Percentiles rank a stretch among this genome's conserved stretches.
Evolutionary conservation across 2,329 filamentous ascomycete genomes (phyloP).

Genomic region (Corniculantispora saksenae): DNA sequence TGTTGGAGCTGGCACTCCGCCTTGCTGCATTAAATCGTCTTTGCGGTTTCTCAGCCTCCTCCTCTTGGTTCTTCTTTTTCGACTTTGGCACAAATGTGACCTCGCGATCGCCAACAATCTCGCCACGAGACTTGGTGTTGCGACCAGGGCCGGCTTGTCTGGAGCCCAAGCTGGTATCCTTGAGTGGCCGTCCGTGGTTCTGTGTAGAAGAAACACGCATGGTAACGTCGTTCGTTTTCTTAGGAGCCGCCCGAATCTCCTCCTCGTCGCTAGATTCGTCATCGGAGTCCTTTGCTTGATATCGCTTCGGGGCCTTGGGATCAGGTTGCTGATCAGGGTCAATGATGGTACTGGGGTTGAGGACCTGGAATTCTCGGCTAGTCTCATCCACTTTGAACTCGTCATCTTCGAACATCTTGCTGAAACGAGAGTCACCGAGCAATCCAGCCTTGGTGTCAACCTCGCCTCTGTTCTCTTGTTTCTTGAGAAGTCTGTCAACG

Average conservation of each 20-base stretch:
- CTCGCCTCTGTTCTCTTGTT: slow-evolving; percentile 60
- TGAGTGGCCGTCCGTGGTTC: slow-evolving; percentile 56
- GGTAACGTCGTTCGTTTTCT: slow-evolving; percentile 42
- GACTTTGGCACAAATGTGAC: slow-evolving; percentile 71
- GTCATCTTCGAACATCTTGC: slow-evolving; percentile 84
- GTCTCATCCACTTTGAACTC: slow-evolving; percentile 91
- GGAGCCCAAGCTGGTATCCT: slow-evolving; percentile 59
- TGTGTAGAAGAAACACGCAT: slow-evolving; percentile 73
- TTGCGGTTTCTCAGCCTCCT: slow-evolving; percentile 33
- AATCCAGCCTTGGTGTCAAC: slow-evolving; percentile 64
- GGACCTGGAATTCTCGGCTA: slow-evolving; percentile 79
- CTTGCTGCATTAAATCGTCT: slow-evolving; percentile 46
- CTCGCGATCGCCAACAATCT: slow-evolving; percentile 63
- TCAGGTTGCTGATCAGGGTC: slow-evolving; percentile 32
- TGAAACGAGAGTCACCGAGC: slow-evolving; percentile 84
- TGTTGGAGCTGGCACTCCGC: slow-evolving; percentile 75
- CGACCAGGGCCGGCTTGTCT: slow-evolving; percentile 54
- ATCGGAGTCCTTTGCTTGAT: slow-evolving; percentile 43
- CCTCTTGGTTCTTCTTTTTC: slow-evolving; percentile 50
- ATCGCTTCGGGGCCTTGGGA: slow-evolving; percentile 38
- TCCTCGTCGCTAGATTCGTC: slow-evolving; percentile 44
- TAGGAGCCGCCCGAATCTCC: slow-evolving; percentile 29
- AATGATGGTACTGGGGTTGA: slow-evolving; percentile 81
- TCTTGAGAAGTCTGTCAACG: slow-evolving; percentile 72
- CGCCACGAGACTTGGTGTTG: slow-evolving; percentile 45